A percentile compares a stretch with the other conserved stretches of the same genome.
Evolutionary conservation across 192 early-diverging fungal genomes (phyloP).

Genomic region (Phycomyces nitens): DNA sequence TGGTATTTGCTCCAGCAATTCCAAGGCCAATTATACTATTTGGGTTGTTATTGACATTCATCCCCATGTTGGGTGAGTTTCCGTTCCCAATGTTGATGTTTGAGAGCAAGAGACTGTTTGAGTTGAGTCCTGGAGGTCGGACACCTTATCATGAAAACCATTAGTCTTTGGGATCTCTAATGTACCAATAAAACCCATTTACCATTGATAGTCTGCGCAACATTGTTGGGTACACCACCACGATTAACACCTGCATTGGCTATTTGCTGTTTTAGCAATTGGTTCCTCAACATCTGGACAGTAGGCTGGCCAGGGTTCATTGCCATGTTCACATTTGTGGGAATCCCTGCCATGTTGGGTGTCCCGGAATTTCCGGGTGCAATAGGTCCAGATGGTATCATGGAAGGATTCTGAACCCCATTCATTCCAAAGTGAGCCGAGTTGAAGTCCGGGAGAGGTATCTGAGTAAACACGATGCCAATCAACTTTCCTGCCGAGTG

Average conservation of each 20-base stretch:
- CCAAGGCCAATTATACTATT: conserved; percentile 12
- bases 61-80: conserved; percentile 7
- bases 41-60: conserved; percentile 12
- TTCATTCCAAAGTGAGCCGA: background rate
- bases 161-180: too few relatives aligned
- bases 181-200: too few relatives aligned
- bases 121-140: conserved; percentile 24
- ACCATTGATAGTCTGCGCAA: conserved; percentile 25
- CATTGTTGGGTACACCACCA: background rate
- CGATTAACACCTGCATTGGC: conserved; percentile 15
- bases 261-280: conserved; percentile 22
- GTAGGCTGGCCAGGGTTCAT: conserved; percentile 22
- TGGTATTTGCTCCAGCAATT: background rate
- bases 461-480: conserved; percentile 32
- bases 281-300: conserved; percentile 22
- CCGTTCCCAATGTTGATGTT: conserved; percentile 29
- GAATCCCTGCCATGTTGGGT: background rate
- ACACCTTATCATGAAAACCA: too few relatives aligned
- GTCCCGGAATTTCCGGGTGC: background rate
- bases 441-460: conserved; percentile 32
- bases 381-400: background rate
- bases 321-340: conserved; percentile 7
- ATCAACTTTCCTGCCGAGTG: conserved; percentile 33
- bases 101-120: conserved; percentile 35
- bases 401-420: background rate